A percentile compares a stretch with the other conserved stretches of the same genome.
Evolutionary conservation across 2,329 filamentous ascomycete species (phyloP).

Genomic region (Trichoderma cornu-damae): DNA sequence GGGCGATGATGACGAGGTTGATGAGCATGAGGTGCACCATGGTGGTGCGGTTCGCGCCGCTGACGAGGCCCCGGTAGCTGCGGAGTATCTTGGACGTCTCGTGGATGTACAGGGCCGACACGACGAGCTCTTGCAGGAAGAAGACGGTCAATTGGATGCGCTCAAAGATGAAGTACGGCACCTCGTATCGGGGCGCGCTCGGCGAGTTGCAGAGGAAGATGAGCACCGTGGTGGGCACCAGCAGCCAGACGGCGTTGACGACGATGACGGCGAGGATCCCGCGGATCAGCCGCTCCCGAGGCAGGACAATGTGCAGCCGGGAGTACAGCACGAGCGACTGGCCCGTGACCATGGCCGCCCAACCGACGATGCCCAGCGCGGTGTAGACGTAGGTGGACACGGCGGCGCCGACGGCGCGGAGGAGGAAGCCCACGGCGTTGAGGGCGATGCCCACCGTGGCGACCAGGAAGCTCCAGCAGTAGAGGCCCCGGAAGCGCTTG

Average conservation of each 20-base stretch:
- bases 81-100: conserved; percentile 45
- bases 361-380: conserved; percentile 22
- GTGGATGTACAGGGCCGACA: conserved; percentile 48
- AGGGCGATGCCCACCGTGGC: conserved; percentile 32
- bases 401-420: conserved; percentile 23
- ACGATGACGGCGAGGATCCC: conserved; percentile 54
- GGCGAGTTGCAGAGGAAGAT: conserved; percentile 45
- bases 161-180: conserved; percentile 41
- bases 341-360: conserved; percentile 50
- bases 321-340: conserved; percentile 58
- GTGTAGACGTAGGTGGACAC: conserved; percentile 12
- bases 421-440: conserved; percentile 27
- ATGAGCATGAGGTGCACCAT: conserved; percentile 36
- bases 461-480: conserved; percentile 37
- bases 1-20: conserved; percentile 38
- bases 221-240: conserved; percentile 50
- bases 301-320: conserved; percentile 54
- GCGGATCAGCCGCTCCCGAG: conserved; percentile 43
- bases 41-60: conserved; percentile 16
- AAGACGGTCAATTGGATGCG: conserved; percentile 51
- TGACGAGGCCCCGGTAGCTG: conserved; percentile 31
- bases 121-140: conserved; percentile 48
- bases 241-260: conserved; percentile 46
- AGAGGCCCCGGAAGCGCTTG: conserved; percentile 32
- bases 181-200: conserved; percentile 10